Evolutionary conservation across 2,329 filamentous ascomycete genomes (phyloP), one percentile per base, ranked within the genome.

Genomic region (Fusarium sp.): DNA sequence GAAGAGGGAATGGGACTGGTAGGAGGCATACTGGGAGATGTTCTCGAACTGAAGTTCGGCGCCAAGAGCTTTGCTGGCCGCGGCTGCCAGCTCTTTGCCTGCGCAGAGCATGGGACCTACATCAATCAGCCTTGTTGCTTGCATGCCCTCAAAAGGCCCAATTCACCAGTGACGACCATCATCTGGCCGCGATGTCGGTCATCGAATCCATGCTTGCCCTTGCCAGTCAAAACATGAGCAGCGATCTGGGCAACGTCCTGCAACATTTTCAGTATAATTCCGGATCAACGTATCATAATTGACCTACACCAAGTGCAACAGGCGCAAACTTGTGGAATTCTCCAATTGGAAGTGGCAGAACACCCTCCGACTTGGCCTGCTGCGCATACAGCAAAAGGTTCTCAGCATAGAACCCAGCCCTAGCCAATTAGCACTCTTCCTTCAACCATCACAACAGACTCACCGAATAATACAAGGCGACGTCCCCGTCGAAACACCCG

Each of bases 61-160:
- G 3, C 83, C 84, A 0, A 88, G 77, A 2, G 83, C 83, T 56
- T 85, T 77, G 67, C 82, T 85, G 2, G 86, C 87, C 2, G 83
- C 83, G 6, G 77, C 76, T 3, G 86, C 86, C 11, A 88, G 79
- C 71, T 87, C 85, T 12, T 84, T 75, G 19, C 87, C 86, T 6
- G 82, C 80, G 32, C 81, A 82, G 6, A 88, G 82, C 81, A 82
- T 84, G 1, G 86, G 86, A 0, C 85, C 85, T 85, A 9, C 1
- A 2, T 2, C 5, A 19, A 9, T 50, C 3, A 33, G 16, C 13
- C 9, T 21, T 9, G 3, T 1, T 46, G 0, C 8, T 25, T 42
- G 13, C 10, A 16, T 16, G 0, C 32, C 11, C 9, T 11, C 1
- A 6, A 25, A 12, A 44, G 5, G 10, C 8, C 6, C 8, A 5